Evolutionary conservation across 2,329 filamentous ascomycete genomes (phyloP).

Genomic region (Gaeumannomyces tritici): DNA sequence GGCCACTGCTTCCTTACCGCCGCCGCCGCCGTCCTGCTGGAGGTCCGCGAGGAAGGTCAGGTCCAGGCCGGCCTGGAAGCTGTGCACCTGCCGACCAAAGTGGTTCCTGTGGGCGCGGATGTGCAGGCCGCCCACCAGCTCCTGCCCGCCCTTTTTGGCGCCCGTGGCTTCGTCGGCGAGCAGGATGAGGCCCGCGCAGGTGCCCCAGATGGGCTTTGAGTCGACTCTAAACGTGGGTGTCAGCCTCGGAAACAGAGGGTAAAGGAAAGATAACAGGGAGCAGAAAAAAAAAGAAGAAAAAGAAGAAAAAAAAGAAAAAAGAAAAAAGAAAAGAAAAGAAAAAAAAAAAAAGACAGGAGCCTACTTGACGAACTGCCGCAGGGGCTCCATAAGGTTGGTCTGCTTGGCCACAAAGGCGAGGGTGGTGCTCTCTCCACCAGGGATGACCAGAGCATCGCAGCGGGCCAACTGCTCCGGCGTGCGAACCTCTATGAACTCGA

Average conservation of each 20-base stretch:
- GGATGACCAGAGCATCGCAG: slow-evolving; percentile 81
- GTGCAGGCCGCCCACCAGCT: slow-evolving; percentile 83
- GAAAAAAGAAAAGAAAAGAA: neutral
- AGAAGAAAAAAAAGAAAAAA: too few relatives aligned
- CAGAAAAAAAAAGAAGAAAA: neutral
- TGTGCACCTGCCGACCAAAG: slow-evolving; percentile 88
- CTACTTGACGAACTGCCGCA: slow-evolving; percentile 86
- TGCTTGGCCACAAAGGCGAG: slow-evolving; percentile 82
- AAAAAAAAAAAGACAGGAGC: neutral
- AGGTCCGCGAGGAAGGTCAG: slow-evolving; percentile 55
- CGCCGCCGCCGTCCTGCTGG: slow-evolving; percentile 10
- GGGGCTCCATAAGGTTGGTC: slow-evolving; percentile 70
- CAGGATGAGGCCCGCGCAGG: slow-evolving; percentile 88
- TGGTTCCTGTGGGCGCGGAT: slow-evolving; percentile 90
- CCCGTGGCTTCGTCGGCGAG: slow-evolving; percentile 80
- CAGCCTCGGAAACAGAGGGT: too few relatives aligned
- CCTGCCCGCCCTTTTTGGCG: slow-evolving; percentile 84
- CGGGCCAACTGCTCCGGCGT: slow-evolving; percentile 58
- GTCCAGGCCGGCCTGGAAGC: slow-evolving; percentile 68
- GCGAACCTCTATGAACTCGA: slow-evolving; percentile 70
- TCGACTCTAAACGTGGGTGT: neutral
- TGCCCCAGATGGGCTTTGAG: slow-evolving; percentile 75
- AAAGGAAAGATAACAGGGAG: too few relatives aligned
- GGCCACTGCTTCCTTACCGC: slow-evolving; percentile 5
- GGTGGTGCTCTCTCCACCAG: slow-evolving; percentile 90